These are phyloP conservation scores for Backusella tarrabulga DNA, from an alignment of 192 early-diverging fungal species.

Conservation along the genomic window DNA sequence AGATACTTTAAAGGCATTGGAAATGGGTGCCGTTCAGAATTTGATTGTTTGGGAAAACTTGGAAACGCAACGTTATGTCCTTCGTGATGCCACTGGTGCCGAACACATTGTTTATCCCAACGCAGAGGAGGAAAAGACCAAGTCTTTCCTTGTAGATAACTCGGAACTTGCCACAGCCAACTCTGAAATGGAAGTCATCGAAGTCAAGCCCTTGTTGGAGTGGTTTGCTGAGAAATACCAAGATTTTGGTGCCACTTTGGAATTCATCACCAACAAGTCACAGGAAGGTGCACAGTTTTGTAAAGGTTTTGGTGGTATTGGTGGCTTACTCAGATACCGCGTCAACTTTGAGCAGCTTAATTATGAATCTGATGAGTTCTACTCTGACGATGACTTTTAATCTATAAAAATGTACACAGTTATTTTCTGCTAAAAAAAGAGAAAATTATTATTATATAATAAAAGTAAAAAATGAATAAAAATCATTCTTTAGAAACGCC, in stretches of 20 bases:
- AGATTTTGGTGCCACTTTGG: constrained; percentile 90
- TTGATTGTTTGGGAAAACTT: constrained; percentile 98
- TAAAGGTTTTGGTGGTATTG: constrained; percentile 98
- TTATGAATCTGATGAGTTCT: constrained; percentile 66
- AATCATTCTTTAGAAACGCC: not conserved
- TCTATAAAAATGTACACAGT: constrained; percentile 10
- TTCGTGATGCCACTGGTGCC: constrained; percentile 71
- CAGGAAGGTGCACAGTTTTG: constrained; percentile 98
- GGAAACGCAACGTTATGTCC: constrained; percentile 72
- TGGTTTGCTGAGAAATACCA: constrained; percentile 99
- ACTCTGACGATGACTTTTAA: constrained; percentile 40
- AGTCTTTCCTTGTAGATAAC: constrained; percentile 61
- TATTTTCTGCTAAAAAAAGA: not conserved
- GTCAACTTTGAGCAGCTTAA: constrained; percentile 72
- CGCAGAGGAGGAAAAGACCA: constrained; percentile 84
- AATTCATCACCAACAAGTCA: constrained; percentile 95
- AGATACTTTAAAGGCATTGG: constrained; percentile 94
- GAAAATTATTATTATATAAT: not conserved
- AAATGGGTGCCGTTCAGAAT: constrained; percentile 98
- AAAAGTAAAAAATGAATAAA: not conserved
- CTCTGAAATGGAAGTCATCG: constrained; percentile 80
- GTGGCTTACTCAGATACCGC: constrained; percentile 77
- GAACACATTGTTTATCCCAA: constrained; percentile 73
- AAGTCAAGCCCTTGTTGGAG: constrained; percentile 84
- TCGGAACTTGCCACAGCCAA: constrained; percentile 26